Percentiles rank a stretch among this genome's conserved stretches.
Evolutionary conservation across 169 alveolate species (phyloP).

Genomic region (Plasmodium sp.): DNA sequence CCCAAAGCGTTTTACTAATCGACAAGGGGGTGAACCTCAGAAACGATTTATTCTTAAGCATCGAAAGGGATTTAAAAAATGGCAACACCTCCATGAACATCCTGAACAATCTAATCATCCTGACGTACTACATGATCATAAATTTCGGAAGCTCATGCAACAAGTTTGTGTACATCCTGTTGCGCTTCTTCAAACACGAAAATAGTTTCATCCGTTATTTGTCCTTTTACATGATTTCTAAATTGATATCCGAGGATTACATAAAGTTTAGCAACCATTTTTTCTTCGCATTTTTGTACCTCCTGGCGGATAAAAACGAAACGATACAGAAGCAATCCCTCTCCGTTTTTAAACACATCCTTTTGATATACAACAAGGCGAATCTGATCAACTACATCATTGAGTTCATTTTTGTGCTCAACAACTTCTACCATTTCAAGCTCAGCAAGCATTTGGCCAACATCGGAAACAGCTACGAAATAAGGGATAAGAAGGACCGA

Average conservation of each 20-base stretch:
- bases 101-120: slow-evolving; percentile 33
- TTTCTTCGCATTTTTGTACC: slow-evolving; percentile 46
- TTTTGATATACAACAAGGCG: slow-evolving; percentile 40
- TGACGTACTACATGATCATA: slow-evolving; percentile 44
- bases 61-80: slow-evolving; percentile 45
- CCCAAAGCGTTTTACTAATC: slow-evolving; percentile 33
- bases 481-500: slow-evolving; percentile 38
- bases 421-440: slow-evolving; percentile 33
- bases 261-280: slow-evolving; percentile 50
- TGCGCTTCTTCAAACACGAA: slow-evolving; percentile 61
- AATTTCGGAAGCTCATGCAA: slow-evolving; percentile 69
- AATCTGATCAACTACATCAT: slow-evolving; percentile 49
- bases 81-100: slow-evolving; percentile 28
- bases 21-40: not conserved
- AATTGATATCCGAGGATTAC: slow-evolving; percentile 60
- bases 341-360: slow-evolving; percentile 58
- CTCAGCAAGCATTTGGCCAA: slow-evolving; percentile 29
- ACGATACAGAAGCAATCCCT: slow-evolving; percentile 41
- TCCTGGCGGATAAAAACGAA: slow-evolving; percentile 59
- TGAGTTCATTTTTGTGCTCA: slow-evolving; percentile 51
- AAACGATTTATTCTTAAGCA: slow-evolving; percentile 21
- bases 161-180: slow-evolving; percentile 34
- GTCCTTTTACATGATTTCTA: slow-evolving; percentile 56
- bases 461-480: slow-evolving; percentile 30
- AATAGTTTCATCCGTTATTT: slow-evolving; percentile 56